These are phyloP conservation scores for Cucumis cinereus DNA, from an alignment of 306 rosid species.

Conservation along the genomic window DNA sequence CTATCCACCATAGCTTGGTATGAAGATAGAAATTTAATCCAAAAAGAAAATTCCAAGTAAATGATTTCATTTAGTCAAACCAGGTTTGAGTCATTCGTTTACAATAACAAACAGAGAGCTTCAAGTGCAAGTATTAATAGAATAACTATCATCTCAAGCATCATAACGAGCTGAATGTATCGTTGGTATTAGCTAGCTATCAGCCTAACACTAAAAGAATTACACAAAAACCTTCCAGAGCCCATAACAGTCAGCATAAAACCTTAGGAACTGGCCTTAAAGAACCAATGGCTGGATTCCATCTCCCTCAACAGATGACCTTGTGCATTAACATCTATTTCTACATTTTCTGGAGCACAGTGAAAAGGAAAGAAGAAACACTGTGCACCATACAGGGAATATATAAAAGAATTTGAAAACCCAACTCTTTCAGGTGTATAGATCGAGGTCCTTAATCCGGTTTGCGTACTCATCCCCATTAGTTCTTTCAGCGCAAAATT, in stretches of 20 bases:
- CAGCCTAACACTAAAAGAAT: neutral
- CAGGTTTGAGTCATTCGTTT: neutral
- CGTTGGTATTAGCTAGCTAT: neutral
- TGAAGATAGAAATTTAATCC: neutral
- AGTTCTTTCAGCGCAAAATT: constrained; percentile 5
- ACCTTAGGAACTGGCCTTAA: neutral
- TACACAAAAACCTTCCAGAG: neutral
- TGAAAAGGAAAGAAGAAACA: neutral
- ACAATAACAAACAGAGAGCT: neutral
- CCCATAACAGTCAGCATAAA: neutral
- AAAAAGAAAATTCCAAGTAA: neutral
- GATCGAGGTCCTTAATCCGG: constrained; percentile 41
- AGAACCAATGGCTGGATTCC: neutral
- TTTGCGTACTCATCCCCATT: constrained; percentile 17
- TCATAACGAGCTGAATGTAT: neutral
- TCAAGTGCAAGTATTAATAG: neutral
- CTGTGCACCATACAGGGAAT: neutral
- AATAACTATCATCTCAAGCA: neutral
- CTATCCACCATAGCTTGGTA: neutral
- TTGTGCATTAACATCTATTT: neutral
- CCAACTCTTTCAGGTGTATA: constrained; percentile 38
- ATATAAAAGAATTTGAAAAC: neutral
- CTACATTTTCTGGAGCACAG: neutral
- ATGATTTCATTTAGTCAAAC: neutral
- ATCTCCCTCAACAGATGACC: neutral